Evolutionary conservation across 139 green algal species (phyloP).

Genomic region (Nannochloris sp.): DNA sequence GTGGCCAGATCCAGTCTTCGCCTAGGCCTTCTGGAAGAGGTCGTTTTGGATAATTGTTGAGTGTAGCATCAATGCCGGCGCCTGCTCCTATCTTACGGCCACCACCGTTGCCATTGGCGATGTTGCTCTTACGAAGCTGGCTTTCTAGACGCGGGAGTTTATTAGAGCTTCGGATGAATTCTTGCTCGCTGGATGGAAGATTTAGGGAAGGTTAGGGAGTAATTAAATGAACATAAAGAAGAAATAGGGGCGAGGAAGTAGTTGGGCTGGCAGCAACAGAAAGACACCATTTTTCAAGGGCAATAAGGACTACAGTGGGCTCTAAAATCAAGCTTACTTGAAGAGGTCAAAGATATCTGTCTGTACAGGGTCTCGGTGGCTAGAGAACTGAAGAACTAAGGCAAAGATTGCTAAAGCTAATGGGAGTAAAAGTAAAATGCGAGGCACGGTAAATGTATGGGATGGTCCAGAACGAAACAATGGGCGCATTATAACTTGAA

Average conservation of each 20-base stretch:
- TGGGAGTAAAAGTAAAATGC: slow-evolving; percentile 10
- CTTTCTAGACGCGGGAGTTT: slow-evolving; percentile 11
- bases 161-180: slow-evolving; percentile 8
- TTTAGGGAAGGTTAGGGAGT: too few species aligned
- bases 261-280: too few species aligned
- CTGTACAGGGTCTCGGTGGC: not conserved
- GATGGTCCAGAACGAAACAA: too few species aligned
- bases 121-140: not conserved
- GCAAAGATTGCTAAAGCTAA: slow-evolving; percentile 34
- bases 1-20: not conserved
- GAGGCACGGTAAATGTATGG: too few species aligned
- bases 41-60: not conserved
- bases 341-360: not conserved
- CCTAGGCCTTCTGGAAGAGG: not conserved
- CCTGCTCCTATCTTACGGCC: not conserved
- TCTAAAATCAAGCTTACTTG: not conserved
- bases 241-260: too few species aligned
- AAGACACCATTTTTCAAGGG: too few species aligned
- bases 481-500: too few species aligned
- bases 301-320: not conserved
- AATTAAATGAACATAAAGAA: too few species aligned
- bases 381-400: slow-evolving; percentile 28
- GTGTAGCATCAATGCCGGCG: not conserved
- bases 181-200: slow-evolving; percentile 7
- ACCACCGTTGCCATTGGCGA: not conserved